Percentiles rank a stretch among this genome's conserved stretches.
phyloP scores from a whole-genome alignment of 495 filamentous ascomycete species.

The Xanthoparmelia taractica region DNA sequence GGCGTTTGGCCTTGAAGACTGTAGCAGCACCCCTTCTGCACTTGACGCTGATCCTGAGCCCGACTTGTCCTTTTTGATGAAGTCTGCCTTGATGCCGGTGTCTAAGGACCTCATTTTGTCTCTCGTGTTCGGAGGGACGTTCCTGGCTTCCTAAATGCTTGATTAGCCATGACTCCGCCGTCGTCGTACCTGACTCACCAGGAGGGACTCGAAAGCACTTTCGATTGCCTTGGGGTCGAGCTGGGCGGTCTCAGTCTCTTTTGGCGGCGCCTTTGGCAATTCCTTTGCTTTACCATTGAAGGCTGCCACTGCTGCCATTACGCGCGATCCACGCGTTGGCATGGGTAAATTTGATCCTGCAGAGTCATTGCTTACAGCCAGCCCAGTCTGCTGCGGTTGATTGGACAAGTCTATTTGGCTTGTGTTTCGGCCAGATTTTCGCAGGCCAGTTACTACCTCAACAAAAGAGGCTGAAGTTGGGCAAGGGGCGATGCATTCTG shows the following conservation, averaged over 20 bases:
- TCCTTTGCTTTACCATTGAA: conserved; percentile 44
- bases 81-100: conserved; percentile 85
- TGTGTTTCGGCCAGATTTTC: conserved; percentile 13
- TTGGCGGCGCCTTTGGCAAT: conserved; percentile 30
- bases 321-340: conserved; percentile 39
- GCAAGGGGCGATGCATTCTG: conserved; percentile 37
- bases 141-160: conserved; percentile 62
- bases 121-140: conserved; percentile 87
- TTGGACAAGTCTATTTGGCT: conserved; percentile 7
- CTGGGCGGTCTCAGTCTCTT: conserved; percentile 40
- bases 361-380: conserved; percentile 22
- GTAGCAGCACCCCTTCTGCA: conserved; percentile 27
- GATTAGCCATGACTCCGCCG: conserved; percentile 30
- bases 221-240: conserved; percentile 42
- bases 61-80: conserved; percentile 79
- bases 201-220: conserved; percentile 44
- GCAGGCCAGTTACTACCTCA: conserved; percentile 18
- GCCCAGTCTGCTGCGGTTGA: conserved; percentile 28
- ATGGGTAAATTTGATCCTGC: conserved; percentile 15
- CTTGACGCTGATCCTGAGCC: conserved; percentile 46
- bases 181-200: conserved; percentile 29
- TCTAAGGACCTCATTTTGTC: conserved; percentile 88
- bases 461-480: conserved; percentile 29
- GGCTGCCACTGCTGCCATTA: conserved; percentile 59
- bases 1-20: conserved; percentile 14